phyloP scores from a whole-genome alignment of 371 early-diverging fungal species.

The Batrachochytrium dendrobatidis region DNA sequence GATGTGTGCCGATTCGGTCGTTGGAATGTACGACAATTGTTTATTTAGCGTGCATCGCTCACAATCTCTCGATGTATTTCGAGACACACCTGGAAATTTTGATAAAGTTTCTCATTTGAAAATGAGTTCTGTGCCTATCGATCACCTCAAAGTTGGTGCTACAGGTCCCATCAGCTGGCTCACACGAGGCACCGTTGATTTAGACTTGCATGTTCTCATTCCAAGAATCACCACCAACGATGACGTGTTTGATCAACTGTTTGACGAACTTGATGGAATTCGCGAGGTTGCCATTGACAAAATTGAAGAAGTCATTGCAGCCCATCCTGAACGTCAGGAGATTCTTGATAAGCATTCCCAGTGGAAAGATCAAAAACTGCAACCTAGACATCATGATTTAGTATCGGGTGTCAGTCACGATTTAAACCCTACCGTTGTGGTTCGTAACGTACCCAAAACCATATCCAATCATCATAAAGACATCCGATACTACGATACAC shows the following conservation, averaged over 20 bases:
- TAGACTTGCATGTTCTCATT: constrained; percentile 46
- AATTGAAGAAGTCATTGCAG: constrained; percentile 54
- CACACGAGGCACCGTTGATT: constrained; percentile 77
- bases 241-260: constrained; percentile 24
- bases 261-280: constrained; percentile 51
- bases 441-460: background rate
- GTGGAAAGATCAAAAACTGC: too few relatives aligned
- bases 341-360: too few relatives aligned
- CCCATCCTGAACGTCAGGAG: constrained; percentile 9
- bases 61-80: constrained; percentile 36
- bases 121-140: constrained; percentile 85
- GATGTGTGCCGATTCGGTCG: constrained; percentile 79
- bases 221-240: constrained; percentile 26
- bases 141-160: constrained; percentile 79
- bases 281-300: constrained; percentile 72
- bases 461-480: background rate
- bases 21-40: constrained; percentile 90
- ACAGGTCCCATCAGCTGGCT: constrained; percentile 93
- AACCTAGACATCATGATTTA: too few relatives aligned
- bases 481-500: constrained; percentile 9
- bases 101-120: constrained; percentile 64
- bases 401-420: too few relatives aligned
- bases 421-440: too few relatives aligned
- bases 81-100: constrained; percentile 13
- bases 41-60: constrained; percentile 86